Evolutionary conservation across 1,284 basidiomycete genomes (phyloP), one percentile per base, ranked within the genome.

Genomic region (Omphalotus olearius): DNA sequence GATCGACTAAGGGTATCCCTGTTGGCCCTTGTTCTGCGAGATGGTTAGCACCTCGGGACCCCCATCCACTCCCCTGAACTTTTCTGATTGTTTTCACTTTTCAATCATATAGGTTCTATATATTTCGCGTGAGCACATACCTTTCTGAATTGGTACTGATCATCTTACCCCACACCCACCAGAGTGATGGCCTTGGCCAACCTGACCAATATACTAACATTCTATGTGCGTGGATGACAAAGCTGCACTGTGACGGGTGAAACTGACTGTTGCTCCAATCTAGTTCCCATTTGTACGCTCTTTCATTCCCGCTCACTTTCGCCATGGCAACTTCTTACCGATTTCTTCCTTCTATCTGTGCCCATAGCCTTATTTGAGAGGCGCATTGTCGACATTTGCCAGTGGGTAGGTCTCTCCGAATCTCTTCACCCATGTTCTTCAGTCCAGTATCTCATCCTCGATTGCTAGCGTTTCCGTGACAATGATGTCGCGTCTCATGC

Each of bases 121-220:
- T 54, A 54, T 46, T 54, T 54, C 39, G 52, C 42, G 52, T 54
- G 33, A 46, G 38, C 42, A 3, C 7, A 18, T 40, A n/a, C 18
- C 9, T 39, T 26, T n/a, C 16, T 40, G 35, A 26, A 14, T 30
- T 17, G 39, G 17, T 11, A n/a, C 36, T 20, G 18, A n/a, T 41
- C 10, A 45, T 41, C 6, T 26, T 13, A 13, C 26, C 13, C 14
- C 2, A 39, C 14, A 25, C 40, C 44, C 16, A 17, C 6, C 25
- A 54, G 52, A 14, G 43, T 54, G 1, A 50, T 54, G 52, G 52
- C 52, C 9, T 18, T 54, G 23, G 52, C 47, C 14, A 54, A 49
- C 16, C 10, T 50, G 18, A 20, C 45, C 26, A 54, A 54, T 41
- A 54, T 54, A 36, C 45, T 49, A 2, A 54, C 47, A 26, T 54